A percentile compares a stretch with the other conserved stretches of the same genome.
Conservation (phyloP, 495 filamentous ascomycete genomes). For the Xylaria curta region DNA sequence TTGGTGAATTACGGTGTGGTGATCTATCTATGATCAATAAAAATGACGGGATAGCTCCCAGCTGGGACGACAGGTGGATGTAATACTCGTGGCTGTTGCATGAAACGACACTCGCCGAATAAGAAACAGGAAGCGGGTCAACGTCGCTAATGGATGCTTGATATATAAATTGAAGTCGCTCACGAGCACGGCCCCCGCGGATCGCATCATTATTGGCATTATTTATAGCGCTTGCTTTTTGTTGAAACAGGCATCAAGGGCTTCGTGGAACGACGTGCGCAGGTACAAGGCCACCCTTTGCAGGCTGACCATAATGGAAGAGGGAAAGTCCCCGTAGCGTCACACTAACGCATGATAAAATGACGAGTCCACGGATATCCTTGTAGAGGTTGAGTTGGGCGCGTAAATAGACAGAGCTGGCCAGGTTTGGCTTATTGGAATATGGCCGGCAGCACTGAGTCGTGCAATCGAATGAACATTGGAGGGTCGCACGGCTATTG, state of each 20-base stretch:
- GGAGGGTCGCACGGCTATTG: slow-evolving; percentile 48
- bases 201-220: background rate
- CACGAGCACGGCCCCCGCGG: background rate
- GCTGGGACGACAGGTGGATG: slow-evolving; percentile 5
- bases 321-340: slow-evolving; percentile 36
- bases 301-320: slow-evolving; percentile 43
- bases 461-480: slow-evolving; percentile 52
- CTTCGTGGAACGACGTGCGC: slow-evolving; percentile 11
- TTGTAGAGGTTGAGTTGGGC: slow-evolving; percentile 50
- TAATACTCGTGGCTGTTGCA: slow-evolving; percentile 14
- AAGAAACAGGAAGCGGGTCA: background rate
- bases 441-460: slow-evolving; percentile 43
- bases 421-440: slow-evolving; percentile 40
- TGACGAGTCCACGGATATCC: slow-evolving; percentile 44
- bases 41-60: slow-evolving; percentile 20
- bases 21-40: slow-evolving; percentile 25
- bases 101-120: slow-evolving; percentile 6
- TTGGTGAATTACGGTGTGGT: slow-evolving; percentile 9
- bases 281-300: slow-evolving; percentile 26
- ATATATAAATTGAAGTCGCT: background rate
- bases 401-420: slow-evolving; percentile 57
- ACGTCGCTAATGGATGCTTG: background rate
- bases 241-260: background rate
- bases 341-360: slow-evolving; percentile 31
- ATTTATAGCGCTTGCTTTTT: background rate